Base-by-base conservation (phyloP, 192 early-diverging fungal species). In the Lobosporangium transversale region DNA sequence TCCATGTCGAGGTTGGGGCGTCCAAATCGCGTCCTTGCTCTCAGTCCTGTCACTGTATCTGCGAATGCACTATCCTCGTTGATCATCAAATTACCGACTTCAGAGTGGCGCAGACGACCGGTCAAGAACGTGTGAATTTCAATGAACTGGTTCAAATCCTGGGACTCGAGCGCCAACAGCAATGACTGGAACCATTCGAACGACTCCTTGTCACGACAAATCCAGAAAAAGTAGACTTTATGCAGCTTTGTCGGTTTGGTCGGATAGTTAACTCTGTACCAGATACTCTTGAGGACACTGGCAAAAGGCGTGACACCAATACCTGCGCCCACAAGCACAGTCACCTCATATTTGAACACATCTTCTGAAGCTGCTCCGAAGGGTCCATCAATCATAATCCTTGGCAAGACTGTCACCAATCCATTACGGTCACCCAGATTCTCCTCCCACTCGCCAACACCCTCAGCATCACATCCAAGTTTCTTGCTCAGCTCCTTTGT, bases 131-230 rank as follows among this genome's bases (percentile, higher is more conserved):
- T 87, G 60, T 84, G 90, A 55, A 88, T 81, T 61, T 91, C 87
- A 43, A 94, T 87, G 76, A 90, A 83, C 17, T 83, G 67, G 49
- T 81, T 70, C 42, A 90, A 62, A 33, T 87, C 81, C 60, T 88
- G 81, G 35, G 88, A 81, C 40, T 91, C 88, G 10, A 94, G 78
- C 0, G 91, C 86, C 20, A 85, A 49, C 42, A 94, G 71, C 48
- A 92, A 62, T 43, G 90, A 89, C 82, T 92, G 89, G 86, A 94
- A 94, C 92, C 93, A 94, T 58, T 91, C 85, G 44, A 94, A 89
- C 3, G 91, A 80, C 56, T 79, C 70, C 33, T 82, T 87, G 67
- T 95, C 93, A 33, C 93, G 88, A 63, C 85, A 88, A 18, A 90
- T 79, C 93, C 93, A 95, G 68, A 93, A 86, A 61, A 95, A 87